Percentiles rank a stretch among this genome's conserved stretches.
These are phyloP conservation scores for Eremochloa ophiuroides DNA, from an alignment of 176 grass and related monocot species.

Conservation along the genomic window DNA sequence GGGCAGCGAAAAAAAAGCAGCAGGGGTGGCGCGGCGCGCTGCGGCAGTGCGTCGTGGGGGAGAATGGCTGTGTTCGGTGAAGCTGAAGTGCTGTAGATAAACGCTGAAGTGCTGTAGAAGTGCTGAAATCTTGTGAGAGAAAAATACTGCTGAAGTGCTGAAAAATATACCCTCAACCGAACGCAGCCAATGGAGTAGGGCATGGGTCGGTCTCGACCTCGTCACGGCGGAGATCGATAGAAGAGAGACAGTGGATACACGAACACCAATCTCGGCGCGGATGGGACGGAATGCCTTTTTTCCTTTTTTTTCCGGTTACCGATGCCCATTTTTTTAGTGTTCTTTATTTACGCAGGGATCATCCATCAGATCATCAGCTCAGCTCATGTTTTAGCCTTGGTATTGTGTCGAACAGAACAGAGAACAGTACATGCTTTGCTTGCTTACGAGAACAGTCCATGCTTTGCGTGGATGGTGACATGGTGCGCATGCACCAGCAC, in stretches of 20 bases:
- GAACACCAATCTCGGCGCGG: slow-evolving; percentile 20
- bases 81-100: no score
- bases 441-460: background rate
- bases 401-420: background rate
- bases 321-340: slow-evolving; percentile 7
- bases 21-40: background rate
- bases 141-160: no score
- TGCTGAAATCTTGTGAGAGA: no score
- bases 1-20: background rate
- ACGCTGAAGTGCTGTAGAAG: no score
- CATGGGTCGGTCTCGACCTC: no score
- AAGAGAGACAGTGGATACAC: background rate
- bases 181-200: no score
- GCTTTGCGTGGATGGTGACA: slow-evolving; percentile 5
- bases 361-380: background rate
- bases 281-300: slow-evolving; percentile 29
- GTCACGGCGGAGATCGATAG: slow-evolving; percentile 21
- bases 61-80: no score
- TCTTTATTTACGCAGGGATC: background rate
- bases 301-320: slow-evolving; percentile 40
- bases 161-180: no score
- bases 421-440: background rate
- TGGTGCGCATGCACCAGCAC: background rate
- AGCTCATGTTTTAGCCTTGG: background rate
- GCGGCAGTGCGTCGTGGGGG: no score